Percentiles rank a stretch among this genome's conserved stretches.
Evolutionary conservation across 345 rosid genomes (phyloP).

Genomic region (Erysimum cheiranthoides): DNA sequence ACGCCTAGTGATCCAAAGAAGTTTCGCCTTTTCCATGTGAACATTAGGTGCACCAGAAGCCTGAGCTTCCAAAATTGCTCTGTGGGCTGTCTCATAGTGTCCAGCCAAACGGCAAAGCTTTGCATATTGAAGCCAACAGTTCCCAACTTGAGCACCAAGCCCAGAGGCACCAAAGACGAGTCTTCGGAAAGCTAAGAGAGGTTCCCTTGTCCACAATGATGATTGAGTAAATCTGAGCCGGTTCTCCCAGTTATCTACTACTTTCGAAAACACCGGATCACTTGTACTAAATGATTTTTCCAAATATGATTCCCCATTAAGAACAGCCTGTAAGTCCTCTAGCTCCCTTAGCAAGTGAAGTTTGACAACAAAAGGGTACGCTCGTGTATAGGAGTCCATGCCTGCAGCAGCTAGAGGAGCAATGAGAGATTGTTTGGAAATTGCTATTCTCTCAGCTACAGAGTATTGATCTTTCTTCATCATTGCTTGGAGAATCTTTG

Average conservation of each 20-base stretch:
- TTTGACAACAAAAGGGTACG: slow-evolving; percentile 90
- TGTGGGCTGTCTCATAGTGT: slow-evolving; percentile 93
- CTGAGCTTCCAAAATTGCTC: slow-evolving; percentile 92
- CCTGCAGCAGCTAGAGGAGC: slow-evolving; percentile 99
- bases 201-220: slow-evolving; percentile 96
- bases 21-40: slow-evolving; percentile 95
- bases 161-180: slow-evolving; percentile 81
- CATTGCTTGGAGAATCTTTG: slow-evolving; percentile 91
- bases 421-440: slow-evolving; percentile 89
- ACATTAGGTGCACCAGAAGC: slow-evolving; percentile 89
- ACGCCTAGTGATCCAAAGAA: slow-evolving; percentile 89
- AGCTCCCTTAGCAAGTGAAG: slow-evolving; percentile 88
- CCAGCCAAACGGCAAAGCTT: slow-evolving; percentile 98
- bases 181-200: slow-evolving; percentile 89
- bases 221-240: slow-evolving; percentile 90
- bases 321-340: slow-evolving; percentile 81
- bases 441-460: slow-evolving; percentile 79
- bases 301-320: slow-evolving; percentile 78
- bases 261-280: slow-evolving; percentile 64
- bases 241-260: slow-evolving; percentile 82
- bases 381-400: slow-evolving; percentile 93
- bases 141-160: slow-evolving; percentile 91
- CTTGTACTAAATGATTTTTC: slow-evolving; percentile 67
- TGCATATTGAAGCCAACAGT: slow-evolving; percentile 96
- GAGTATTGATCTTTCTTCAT: slow-evolving; percentile 85